Evolutionary conservation across 306 rosid genomes (phyloP).

Genomic region (Citrullus amarus): DNA sequence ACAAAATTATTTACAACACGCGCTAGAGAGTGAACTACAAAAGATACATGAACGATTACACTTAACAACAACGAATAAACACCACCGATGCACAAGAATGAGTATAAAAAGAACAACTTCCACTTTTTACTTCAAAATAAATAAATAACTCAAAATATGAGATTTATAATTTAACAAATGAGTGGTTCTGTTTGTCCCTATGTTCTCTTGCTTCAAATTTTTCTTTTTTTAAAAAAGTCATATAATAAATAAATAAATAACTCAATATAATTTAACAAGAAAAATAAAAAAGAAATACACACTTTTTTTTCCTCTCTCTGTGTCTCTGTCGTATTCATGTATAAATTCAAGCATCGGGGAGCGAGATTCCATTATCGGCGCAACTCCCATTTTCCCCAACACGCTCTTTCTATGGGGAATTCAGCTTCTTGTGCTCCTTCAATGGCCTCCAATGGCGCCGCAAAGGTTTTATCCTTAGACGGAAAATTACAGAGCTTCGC

Average conservation of each 20-base stretch:
- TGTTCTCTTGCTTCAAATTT: too few relatives aligned
- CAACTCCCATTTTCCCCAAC: slow-evolving; percentile 2
- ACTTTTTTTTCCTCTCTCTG: background rate
- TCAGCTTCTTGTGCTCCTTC: slow-evolving; percentile 66
- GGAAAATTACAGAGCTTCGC: slow-evolving; percentile 46
- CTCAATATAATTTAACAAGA: background rate
- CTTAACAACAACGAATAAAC: too few relatives aligned
- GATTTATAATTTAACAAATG: too few relatives aligned
- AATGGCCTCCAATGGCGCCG: slow-evolving; percentile 17
- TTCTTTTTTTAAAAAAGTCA: background rate
- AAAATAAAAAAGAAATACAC: background rate
- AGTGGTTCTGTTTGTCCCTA: too few relatives aligned
- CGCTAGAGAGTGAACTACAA: too few relatives aligned
- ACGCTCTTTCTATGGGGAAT: slow-evolving; percentile 42
- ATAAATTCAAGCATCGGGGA: background rate
- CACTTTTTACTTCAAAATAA: too few relatives aligned
- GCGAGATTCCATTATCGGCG: background rate
- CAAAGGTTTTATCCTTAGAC: slow-evolving; percentile 36
- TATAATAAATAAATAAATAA: background rate
- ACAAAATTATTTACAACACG: too few relatives aligned
- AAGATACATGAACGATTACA: too few relatives aligned
- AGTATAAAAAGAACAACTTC: too few relatives aligned
- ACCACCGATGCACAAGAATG: too few relatives aligned
- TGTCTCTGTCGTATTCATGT: background rate
- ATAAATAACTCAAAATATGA: too few relatives aligned